A percentile compares a stretch with the other conserved stretches of the same genome.
phyloP scores from a whole-genome alignment of 176 grass and related monocot species.

The Eragrostis curvula region DNA sequence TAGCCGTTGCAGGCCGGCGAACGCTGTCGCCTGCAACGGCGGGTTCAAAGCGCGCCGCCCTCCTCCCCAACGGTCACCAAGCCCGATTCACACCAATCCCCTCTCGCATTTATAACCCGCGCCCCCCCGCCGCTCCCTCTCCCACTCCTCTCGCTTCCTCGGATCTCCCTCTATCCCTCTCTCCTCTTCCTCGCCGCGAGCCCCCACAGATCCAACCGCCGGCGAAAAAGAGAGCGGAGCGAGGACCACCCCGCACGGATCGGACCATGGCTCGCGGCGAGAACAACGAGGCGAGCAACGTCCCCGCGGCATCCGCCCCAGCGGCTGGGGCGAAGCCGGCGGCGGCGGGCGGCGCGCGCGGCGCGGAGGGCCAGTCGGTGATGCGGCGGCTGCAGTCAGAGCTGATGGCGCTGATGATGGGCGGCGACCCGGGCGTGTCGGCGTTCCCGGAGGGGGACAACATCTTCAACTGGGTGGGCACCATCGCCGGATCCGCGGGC shows the following conservation, averaged over 20 bases:
- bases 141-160: neutral
- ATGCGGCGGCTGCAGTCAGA: conserved; percentile 86
- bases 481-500: conserved; percentile 73
- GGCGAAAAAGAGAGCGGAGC: neutral
- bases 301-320: conserved; percentile 24
- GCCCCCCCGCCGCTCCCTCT: neutral
- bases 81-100: neutral
- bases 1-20: conserved; percentile 46
- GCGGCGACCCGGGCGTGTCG: conserved; percentile 84
- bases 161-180: neutral
- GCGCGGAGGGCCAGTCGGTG: conserved; percentile 80
- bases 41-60: neutral
- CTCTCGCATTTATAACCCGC: conserved; percentile 24
- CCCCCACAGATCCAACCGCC: neutral
- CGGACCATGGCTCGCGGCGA: conserved; percentile 46
- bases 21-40: conserved; percentile 15
- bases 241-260: neutral
- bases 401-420: conserved; percentile 97
- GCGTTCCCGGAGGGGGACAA: conserved; percentile 95
- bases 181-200: neutral
- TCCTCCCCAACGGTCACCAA: conserved; percentile 44
- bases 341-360: conserved; percentile 21
- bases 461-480: conserved; percentile 90
- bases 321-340: conserved; percentile 44
- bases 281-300: conserved; percentile 76